These are phyloP conservation scores for Pythium aquatile DNA, from an alignment of 352 stramenopile genomes.

Conservation along the genomic window DNA sequence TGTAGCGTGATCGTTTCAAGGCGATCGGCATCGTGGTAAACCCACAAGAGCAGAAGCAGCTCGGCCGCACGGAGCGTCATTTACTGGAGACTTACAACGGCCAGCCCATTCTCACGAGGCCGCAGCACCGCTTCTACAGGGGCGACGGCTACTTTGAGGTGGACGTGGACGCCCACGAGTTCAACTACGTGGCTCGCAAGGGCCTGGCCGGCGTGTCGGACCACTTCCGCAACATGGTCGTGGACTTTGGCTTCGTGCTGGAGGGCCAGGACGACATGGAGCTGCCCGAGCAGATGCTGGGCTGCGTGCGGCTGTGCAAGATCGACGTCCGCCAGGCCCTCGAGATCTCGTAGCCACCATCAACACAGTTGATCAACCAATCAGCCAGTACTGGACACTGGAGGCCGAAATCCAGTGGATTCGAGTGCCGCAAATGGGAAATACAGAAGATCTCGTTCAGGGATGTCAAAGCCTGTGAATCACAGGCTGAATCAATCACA, in stretches of 20 bases:
- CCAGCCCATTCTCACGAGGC: slow-evolving; percentile 75
- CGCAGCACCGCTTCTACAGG: slow-evolving; percentile 73
- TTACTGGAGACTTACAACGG: slow-evolving; percentile 84
- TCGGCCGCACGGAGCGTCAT: slow-evolving; percentile 70
- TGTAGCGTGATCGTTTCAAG: slow-evolving; percentile 77
- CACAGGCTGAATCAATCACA: too few species aligned
- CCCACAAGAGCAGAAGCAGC: slow-evolving; percentile 52
- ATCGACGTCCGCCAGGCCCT: slow-evolving; percentile 62
- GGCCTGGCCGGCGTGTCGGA: slow-evolving; percentile 67
- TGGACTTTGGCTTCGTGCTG: slow-evolving; percentile 83
- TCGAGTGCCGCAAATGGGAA: background rate
- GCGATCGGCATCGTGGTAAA: slow-evolving; percentile 83
- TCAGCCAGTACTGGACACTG: background rate
- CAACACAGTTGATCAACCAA: background rate
- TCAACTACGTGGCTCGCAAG: slow-evolving; percentile 82
- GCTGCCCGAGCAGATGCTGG: slow-evolving; percentile 75
- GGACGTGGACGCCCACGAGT: slow-evolving; percentile 79
- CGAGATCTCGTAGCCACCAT: slow-evolving; percentile 30
- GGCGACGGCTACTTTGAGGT: slow-evolving; percentile 80
- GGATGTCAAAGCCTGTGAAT: background rate
- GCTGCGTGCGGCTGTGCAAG: slow-evolving; percentile 71
- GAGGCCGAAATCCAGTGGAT: background rate
- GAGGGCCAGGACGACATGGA: slow-evolving; percentile 78
- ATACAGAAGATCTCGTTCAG: background rate
- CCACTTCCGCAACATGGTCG: slow-evolving; percentile 78